phyloP scores from a whole-genome alignment of 805 yeast genomes.

The Candida andamanensis region DNA sequence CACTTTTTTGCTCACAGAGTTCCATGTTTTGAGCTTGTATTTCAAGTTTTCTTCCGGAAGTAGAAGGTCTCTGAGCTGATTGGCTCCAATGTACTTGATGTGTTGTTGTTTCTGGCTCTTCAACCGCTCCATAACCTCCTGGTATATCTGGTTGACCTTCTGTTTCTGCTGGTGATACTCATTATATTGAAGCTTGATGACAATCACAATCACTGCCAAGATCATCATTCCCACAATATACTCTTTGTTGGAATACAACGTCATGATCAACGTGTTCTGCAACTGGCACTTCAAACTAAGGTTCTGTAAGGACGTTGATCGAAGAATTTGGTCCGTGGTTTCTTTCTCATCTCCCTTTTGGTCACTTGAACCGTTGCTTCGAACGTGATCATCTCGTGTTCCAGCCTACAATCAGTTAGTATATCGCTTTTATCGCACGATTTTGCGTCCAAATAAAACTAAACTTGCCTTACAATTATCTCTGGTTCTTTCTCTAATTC shows the following conservation, averaged over 20 bases:
- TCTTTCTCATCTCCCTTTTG: constrained; percentile 25
- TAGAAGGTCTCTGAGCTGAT: constrained; percentile 66
- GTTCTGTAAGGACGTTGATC: constrained; percentile 68
- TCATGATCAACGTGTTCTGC: constrained; percentile 45
- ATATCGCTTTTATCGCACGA: constrained; percentile 15
- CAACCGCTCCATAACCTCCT: constrained; percentile 47
- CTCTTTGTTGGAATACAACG: constrained; percentile 21
- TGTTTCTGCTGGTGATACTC: constrained; percentile 33
- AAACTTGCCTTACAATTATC: constrained; percentile 74
- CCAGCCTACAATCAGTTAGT: constrained; percentile 23
- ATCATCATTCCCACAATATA: constrained; percentile 16
- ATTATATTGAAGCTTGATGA: constrained; percentile 25
- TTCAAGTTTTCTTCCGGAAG: constrained; percentile 38
- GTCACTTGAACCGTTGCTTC: constrained; percentile 8
- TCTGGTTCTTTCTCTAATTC: constrained; percentile 65
- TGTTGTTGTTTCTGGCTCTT: constrained; percentile 30
- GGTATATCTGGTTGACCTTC: constrained; percentile 41
- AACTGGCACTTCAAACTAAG: constrained; percentile 52
- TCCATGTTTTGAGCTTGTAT: constrained; percentile 53
- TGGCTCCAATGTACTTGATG: constrained; percentile 51
- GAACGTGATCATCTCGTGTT: constrained; percentile 5
- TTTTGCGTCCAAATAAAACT: constrained; percentile 9
- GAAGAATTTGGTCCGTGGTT: constrained; percentile 47
- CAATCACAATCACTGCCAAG: constrained; percentile 3
- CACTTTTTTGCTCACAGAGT: constrained; percentile 45